Base-by-base conservation (phyloP, 352 stramenopile species). In the Elongisporangium prolatum region DNA sequence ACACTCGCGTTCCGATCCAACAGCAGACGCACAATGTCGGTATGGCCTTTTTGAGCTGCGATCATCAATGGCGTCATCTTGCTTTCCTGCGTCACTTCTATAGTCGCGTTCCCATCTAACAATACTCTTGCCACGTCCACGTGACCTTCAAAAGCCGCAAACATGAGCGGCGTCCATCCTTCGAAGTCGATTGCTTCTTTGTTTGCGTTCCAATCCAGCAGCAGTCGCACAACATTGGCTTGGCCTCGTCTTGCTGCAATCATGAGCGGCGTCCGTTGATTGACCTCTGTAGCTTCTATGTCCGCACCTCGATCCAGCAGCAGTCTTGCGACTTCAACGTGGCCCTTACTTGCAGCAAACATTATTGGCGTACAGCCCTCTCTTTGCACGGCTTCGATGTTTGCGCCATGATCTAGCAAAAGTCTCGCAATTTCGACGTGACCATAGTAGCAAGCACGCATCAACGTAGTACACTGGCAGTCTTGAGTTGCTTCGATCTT, bases 121-220 rank as follows among this genome's bases (percentile, higher is more conserved):
- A 68, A 52, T 5, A 64, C 9, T 16, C 48, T 34, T 16, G 57
- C 21, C 2, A 68, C 20, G n/a, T 68, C 11, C 16, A 25, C 22
- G 51, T 61, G 21, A 0, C 56, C 56, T 34, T 57, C 24, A 34
- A 64, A 16, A 16, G 56, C 51, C 17, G 61, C 61, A 16, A 53
- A n/a, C 28, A 56, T 48, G 6, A 56, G 52, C 5, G 52, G n/a
- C 0, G 52, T 48, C 25, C 22, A 18, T 9, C 11, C 13, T 10
- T 28, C 17, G 21, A 7, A 8, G 18, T 54, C 22, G 8, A 24
- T 21, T 13, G 37, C 10, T 17, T 54, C 18, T 14, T 22, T 34
- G 34, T 44, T 44, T 2, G 34, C 34, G 9, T 17, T 44, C 9
- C 11, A 44, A 44, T 44, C 34, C 34, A 44, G 34, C 6, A 38